phyloP scores from a whole-genome alignment of 345 rosid genomes.

The Mercurialis annua region DNA sequence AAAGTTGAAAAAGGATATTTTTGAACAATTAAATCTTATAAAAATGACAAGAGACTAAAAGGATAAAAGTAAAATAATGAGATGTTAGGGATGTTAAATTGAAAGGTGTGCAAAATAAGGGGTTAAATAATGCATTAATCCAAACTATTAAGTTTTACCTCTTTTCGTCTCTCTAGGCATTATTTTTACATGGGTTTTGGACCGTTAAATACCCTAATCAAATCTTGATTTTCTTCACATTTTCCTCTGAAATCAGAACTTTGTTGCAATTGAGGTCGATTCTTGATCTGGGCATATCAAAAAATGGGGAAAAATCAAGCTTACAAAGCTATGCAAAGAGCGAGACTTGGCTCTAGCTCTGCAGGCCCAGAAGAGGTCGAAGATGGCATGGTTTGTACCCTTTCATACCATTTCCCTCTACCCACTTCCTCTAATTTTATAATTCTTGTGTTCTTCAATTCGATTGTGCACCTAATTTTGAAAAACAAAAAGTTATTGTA shows the following conservation, averaged over 20 bases:
- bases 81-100: too few species aligned
- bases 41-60: too few species aligned
- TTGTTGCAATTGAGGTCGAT: not conserved
- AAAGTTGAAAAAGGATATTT: too few species aligned
- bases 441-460: not conserved
- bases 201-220: constrained; percentile 19
- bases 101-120: too few species aligned
- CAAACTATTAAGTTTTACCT: too few species aligned
- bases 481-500: too few species aligned
- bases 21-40: too few species aligned
- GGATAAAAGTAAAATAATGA: too few species aligned
- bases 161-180: too few species aligned
- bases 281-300: constrained; percentile 18
- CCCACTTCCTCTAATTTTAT: not conserved
- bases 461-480: not conserved
- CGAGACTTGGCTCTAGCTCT: constrained; percentile 81
- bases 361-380: constrained; percentile 86
- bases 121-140: too few species aligned
- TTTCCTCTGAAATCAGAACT: not conserved
- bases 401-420: constrained; percentile 43
- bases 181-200: constrained; percentile 13
- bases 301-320: constrained; percentile 99
- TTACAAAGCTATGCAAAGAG: constrained; percentile 97
- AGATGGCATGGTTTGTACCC: constrained; percentile 99
- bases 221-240: not conserved